These are phyloP conservation scores for Mentha longifolia DNA, from an alignment of 257 asterid species.

Conservation along the genomic window DNA sequence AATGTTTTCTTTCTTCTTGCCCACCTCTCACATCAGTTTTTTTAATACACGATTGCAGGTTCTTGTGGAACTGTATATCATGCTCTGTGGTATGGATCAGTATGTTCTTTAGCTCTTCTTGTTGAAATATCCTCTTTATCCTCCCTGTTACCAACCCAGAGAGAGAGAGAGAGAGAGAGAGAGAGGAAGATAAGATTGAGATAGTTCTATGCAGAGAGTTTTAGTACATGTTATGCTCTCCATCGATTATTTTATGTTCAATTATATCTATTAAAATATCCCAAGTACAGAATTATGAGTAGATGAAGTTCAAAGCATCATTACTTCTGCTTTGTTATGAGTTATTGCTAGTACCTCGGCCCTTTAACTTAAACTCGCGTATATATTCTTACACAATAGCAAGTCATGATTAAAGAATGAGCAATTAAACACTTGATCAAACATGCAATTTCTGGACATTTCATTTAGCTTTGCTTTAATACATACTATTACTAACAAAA, in stretches of 20 bases:
- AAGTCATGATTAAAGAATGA: background rate
- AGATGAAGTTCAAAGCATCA: background rate
- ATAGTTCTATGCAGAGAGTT: background rate
- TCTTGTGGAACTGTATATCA: conserved; percentile 96
- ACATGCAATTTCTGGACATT: background rate
- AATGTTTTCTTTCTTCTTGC: conserved; percentile 18
- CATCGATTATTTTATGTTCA: background rate
- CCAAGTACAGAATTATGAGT: background rate
- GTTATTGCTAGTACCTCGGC: conserved; percentile 2
- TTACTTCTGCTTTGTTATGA: background rate
- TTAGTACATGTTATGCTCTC: background rate
- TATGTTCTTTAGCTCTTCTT: conserved; percentile 67
- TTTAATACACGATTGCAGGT: conserved; percentile 58
- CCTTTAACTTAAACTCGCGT: conserved; percentile 1
- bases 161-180: background rate
- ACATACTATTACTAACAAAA: conserved; percentile 1
- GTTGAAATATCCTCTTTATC: conserved; percentile 23
- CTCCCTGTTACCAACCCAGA: background rate
- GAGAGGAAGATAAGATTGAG: background rate
- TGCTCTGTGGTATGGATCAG: conserved; percentile 98
- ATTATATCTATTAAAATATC: background rate
- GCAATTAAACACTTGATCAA: background rate
- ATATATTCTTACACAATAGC: background rate
- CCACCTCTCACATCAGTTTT: conserved; percentile 36
- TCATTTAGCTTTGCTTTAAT: conserved; percentile 28